A percentile compares a stretch with the other conserved stretches of the same genome.
phyloP scores from a whole-genome alignment of 805 yeast genomes.

The Teunomyces lycoperdinae region DNA sequence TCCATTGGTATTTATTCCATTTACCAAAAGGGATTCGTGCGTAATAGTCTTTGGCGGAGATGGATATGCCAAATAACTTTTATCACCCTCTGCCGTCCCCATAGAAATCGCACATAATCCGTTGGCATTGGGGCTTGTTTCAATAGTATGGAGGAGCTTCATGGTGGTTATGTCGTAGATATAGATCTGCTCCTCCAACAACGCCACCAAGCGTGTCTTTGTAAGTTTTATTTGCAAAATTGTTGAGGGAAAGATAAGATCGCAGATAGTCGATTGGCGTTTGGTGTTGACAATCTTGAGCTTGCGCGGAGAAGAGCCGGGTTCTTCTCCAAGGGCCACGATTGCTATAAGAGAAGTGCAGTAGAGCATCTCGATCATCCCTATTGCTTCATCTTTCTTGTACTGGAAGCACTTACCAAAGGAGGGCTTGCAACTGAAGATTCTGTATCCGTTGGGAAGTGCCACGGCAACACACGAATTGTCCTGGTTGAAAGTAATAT shows the following conservation, averaged over 20 bases:
- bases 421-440: slow-evolving; percentile 79
- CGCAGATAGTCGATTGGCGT: slow-evolving; percentile 47
- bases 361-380: slow-evolving; percentile 85
- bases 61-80: slow-evolving; percentile 66
- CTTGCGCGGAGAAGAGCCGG: slow-evolving; percentile 73
- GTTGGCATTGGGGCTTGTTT: slow-evolving; percentile 40
- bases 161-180: slow-evolving; percentile 41
- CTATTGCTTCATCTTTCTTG: slow-evolving; percentile 50
- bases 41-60: slow-evolving; percentile 63
- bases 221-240: slow-evolving; percentile 40
- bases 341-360: slow-evolving; percentile 82
- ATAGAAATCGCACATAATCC: slow-evolving; percentile 63
- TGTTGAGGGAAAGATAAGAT: slow-evolving; percentile 40
- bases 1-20: slow-evolving; percentile 40
- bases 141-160: slow-evolving; percentile 43
- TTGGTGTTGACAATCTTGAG: slow-evolving; percentile 82
- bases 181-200: slow-evolving; percentile 44
- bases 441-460: slow-evolving; percentile 58
- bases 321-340: slow-evolving; percentile 74
- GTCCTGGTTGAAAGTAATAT: slow-evolving; percentile 79
- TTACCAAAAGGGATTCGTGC: slow-evolving; percentile 40
- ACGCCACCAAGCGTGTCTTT: slow-evolving; percentile 29
- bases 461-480: slow-evolving; percentile 78
- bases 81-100: slow-evolving; percentile 21
- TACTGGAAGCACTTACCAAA: slow-evolving; percentile 52